These are phyloP conservation scores for Eucalyptus curtisii DNA, from an alignment of 345 rosid genomes.

Conservation along the genomic window DNA sequence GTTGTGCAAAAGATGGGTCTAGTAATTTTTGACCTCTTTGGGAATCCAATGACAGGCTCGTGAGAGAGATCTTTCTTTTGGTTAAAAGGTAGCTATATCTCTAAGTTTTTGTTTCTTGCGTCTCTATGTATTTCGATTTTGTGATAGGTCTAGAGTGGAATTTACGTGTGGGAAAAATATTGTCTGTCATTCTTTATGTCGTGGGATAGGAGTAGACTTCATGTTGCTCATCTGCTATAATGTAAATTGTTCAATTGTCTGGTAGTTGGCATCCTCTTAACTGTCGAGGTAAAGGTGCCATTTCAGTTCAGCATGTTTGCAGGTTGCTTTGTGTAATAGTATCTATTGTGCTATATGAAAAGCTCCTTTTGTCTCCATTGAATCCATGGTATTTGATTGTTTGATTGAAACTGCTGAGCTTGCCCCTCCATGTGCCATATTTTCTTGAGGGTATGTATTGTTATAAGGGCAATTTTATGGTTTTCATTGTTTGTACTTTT, in stretches of 20 bases:
- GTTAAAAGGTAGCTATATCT: not conserved
- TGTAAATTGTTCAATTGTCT: not conserved
- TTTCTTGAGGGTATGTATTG: not conserved
- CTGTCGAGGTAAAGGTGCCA: not conserved
- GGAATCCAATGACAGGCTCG: not conserved
- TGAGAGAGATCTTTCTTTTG: not conserved
- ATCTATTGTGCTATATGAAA: not conserved
- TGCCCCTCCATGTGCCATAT: not conserved
- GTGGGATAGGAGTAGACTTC: not conserved
- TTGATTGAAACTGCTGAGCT: not conserved
- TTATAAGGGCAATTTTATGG: not conserved
- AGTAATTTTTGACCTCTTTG: not conserved
- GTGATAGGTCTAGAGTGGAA: not conserved
- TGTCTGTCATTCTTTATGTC: not conserved
- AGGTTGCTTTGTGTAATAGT: not conserved
- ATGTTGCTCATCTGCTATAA: not conserved
- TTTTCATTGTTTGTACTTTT: not conserved
- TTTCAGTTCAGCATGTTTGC: not conserved
- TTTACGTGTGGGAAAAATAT: not conserved
- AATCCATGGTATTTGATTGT: not conserved
- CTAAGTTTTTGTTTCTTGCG: not conserved
- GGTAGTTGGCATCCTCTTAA: not conserved
- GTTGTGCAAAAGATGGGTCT: not conserved
- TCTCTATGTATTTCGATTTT: not conserved
- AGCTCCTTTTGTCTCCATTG: not conserved